Base-by-base conservation (phyloP, 768 basidiomycete species). In the Agaricus subrufescens region DNA sequence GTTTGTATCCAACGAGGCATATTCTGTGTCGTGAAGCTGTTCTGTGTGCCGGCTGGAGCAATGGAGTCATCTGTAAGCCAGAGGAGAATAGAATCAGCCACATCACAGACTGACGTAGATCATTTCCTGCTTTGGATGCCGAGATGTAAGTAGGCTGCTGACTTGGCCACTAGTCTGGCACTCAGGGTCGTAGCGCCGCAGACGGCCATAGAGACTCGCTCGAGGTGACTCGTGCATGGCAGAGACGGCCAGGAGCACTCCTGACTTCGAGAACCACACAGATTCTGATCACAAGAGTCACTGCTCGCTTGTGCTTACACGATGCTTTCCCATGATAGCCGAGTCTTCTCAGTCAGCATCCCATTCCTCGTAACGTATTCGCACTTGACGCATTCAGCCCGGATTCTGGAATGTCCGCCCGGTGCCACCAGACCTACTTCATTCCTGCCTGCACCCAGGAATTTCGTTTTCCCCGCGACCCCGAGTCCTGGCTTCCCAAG, bases 241-340 rank as follows among this genome's bases (percentile, higher is more conserved):
- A 27, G 52, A 54, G 52, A 34, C 45, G 53, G 46, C 46, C 45
- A 54, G 38, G 53, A 54, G 53, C 52, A 53, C 11, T 29, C 37
- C 25, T 38, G 43, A 44, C 25, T 50, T 50, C 48, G 34, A 37
- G 12, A 15, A 37, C 40, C 26, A 31, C 8, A 29, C 6, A 53
- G 43, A 46, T 42, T 9, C 27, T 53, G 44, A 45, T 53, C 44
- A 23, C 15, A n/a, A 40, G 2, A 23, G 27, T 15, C 26, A 30
- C 42, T 44, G 3, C 52, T 23, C 25, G 31, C 23, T 26, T 45
- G 30, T 8, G 38, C 46, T 56, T 26, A 56, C 19, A 39, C 49
- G 49, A 56, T 46, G 5, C 3, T 19, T 56, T 38, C 39, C n/a
- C 47, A 25, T 54, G 53, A 48, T 54, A 47, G 9, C 46, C 53